A percentile compares a stretch with the other conserved stretches of the same genome.
Evolutionary conservation across 257 asterid genomes (phyloP).

Genomic region (Datura wrightii): DNA sequence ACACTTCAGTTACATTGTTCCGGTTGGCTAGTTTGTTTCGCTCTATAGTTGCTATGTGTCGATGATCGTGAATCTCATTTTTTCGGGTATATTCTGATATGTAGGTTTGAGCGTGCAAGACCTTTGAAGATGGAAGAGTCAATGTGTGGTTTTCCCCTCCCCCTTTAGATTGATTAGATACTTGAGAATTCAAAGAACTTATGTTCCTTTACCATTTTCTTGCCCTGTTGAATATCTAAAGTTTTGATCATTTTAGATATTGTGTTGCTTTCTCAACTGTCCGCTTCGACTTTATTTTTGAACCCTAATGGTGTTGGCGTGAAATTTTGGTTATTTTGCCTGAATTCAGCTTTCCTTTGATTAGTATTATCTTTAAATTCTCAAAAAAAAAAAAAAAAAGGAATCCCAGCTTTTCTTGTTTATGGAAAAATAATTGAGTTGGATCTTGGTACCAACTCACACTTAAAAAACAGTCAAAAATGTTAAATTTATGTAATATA

Average conservation of each 20-base stretch:
- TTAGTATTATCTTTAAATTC: background rate
- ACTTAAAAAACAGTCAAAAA: background rate
- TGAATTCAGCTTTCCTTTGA: background rate
- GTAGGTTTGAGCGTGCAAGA: slow-evolving; percentile 52
- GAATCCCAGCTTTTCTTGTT: background rate
- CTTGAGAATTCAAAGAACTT: background rate
- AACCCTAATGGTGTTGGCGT: background rate
- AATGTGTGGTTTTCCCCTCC: background rate
- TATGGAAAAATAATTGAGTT: background rate
- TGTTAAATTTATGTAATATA: no score
- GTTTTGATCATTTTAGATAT: slow-evolving; percentile 10
- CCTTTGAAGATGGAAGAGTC: slow-evolving; percentile 33
- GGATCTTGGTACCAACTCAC: background rate
- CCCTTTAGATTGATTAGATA: background rate
- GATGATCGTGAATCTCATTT: background rate
- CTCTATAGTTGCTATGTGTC: background rate
- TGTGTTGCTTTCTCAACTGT: background rate
- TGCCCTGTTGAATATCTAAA: background rate
- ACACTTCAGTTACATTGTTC: background rate
- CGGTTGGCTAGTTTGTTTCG: background rate
- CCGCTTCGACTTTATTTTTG: background rate
- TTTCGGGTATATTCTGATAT: background rate
- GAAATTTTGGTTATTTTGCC: background rate
- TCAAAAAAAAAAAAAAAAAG: background rate
- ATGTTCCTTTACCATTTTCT: background rate